phyloP scores from a whole-genome alignment of 768 basidiomycete genomes.

The Lactifluus echinatus region DNA sequence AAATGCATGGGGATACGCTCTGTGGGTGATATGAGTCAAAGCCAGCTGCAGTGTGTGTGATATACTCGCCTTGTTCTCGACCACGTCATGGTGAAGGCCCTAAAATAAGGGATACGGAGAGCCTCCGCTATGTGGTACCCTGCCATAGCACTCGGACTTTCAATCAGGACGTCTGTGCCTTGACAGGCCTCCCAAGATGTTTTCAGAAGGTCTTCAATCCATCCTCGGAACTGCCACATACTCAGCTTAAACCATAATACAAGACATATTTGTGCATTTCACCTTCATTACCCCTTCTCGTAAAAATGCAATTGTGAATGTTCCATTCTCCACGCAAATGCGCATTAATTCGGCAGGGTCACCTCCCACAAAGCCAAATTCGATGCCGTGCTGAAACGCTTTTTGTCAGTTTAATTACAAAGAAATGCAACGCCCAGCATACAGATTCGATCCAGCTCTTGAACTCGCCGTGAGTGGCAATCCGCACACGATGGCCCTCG shows the following conservation, averaged over 20 bases:
- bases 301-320: conserved; percentile 90
- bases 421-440: conserved; percentile 25
- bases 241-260: conserved; percentile 6
- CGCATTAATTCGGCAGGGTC: conserved; percentile 98
- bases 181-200: conserved; percentile 97
- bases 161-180: conserved; percentile 85
- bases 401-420: neutral
- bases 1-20: conserved; percentile 96
- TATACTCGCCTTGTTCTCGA: conserved; percentile 67
- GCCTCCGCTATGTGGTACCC: conserved; percentile 97
- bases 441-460: conserved; percentile 92
- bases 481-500: conserved; percentile 82
- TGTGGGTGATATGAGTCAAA: conserved; percentile 24
- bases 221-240: conserved; percentile 75
- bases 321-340: conserved; percentile 97
- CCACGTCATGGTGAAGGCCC: conserved; percentile 98
- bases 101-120: conserved; percentile 84
- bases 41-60: neutral
- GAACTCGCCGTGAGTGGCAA: conserved; percentile 95
- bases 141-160: conserved; percentile 96
- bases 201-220: conserved; percentile 92
- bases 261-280: conserved; percentile 7
- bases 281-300: conserved; percentile 88
- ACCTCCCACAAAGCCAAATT: conserved; percentile 88
- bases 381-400: conserved; percentile 88